Conservation (phyloP, 345 rosid genomes). For the Camelina neglecta region DNA sequence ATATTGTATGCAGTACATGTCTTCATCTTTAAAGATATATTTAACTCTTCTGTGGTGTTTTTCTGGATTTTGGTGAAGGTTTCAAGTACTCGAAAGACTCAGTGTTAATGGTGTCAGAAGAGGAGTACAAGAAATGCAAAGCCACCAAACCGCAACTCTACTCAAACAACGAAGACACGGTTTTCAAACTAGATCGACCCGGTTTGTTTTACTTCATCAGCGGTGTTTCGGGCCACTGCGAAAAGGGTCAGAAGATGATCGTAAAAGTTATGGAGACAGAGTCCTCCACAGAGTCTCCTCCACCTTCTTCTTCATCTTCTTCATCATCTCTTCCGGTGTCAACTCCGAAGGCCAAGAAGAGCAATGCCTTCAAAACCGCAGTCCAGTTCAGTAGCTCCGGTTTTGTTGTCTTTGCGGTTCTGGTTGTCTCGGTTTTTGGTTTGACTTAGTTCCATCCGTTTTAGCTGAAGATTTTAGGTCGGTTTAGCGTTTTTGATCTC, state of each 20-base stretch:
- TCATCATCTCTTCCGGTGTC: constrained; percentile 33
- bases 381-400: constrained; percentile 23
- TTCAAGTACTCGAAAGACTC: constrained; percentile 67
- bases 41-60: not conserved
- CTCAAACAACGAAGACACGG: constrained; percentile 60
- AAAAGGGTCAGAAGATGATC: constrained; percentile 72
- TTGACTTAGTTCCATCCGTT: constrained; percentile 20
- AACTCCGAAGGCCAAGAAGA: constrained; percentile 37
- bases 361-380: constrained; percentile 32
- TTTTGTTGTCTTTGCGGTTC: constrained; percentile 19
- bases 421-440: constrained; percentile 35
- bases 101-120: constrained; percentile 60
- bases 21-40: not conserved
- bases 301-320: constrained; percentile 21
- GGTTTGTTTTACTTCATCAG: constrained; percentile 72
- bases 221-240: constrained; percentile 63
- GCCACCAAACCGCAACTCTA: constrained; percentile 56
- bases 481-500: constrained; percentile 19
- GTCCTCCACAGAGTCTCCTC: constrained; percentile 40
- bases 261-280: constrained; percentile 62
- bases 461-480: constrained; percentile 3
- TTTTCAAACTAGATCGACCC: constrained; percentile 51
- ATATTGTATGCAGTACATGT: no score
- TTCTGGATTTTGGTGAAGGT: constrained; percentile 34
- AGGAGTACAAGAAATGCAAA: constrained; percentile 65